Evolutionary conservation across 176 grass and related monocot genomes (phyloP), one percentile per base, ranked within the genome.

Genomic region (Echinochloa phyllopogon): DNA sequence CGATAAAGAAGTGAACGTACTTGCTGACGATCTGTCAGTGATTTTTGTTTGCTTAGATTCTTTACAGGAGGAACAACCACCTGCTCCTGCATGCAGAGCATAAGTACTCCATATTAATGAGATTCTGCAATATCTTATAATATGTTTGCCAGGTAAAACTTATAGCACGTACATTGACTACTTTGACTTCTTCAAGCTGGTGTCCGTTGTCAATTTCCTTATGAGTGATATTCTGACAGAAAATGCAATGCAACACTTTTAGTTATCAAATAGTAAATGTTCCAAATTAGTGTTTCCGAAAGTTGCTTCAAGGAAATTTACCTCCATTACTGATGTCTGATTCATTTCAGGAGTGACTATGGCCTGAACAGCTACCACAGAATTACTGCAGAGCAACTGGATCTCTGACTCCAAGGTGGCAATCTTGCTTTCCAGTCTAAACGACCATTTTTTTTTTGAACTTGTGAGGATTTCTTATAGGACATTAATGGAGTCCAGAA

Each of bases 31-130:
- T 95, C 89, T 3, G 84, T 92, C 27, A 95, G 93, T 0, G 91
- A 98, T 77, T 90, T 95, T 74, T 93, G 91, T 95, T 98, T 98
- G 76, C 90, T 95, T 78, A 98, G 83, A 63, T 86, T 87, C 78
- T 88, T 88, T 84, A 84, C 23, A 15, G 84, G 75, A 60, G 89
- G 82, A 76, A 77, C 70, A 56, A 85, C 64, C 58, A 49, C 48
- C n/a, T 85, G 67, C 74, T 95, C 92, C 95, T 98, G 82, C 67
- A 86, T 86, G 24, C 75, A 75, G 21, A 87, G 17, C 25, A 90
- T 88, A 84, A 43, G 51, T 42, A 42, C 4, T 73, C 11, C 10
- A 76, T 21, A 81, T 75, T 66, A 80, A 74, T 68, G 17, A 61
- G 15, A 20, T 82, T 78, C 68, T 27, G 14, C 17, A 37, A 10